Evolutionary conservation across 495 filamentous ascomycete species (phyloP).

Genomic region (Daldinia decipiens): DNA sequence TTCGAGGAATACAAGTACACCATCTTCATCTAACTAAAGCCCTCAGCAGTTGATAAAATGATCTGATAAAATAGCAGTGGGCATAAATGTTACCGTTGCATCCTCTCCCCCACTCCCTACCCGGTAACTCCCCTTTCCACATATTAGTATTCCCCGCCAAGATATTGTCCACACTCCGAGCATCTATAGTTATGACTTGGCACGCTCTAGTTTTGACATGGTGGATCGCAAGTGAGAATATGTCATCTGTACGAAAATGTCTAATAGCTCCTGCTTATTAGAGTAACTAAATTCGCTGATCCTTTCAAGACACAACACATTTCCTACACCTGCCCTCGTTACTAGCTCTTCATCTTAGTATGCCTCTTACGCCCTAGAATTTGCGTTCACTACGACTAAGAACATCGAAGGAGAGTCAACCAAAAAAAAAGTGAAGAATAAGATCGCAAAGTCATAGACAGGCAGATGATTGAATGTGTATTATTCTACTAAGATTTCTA

Average conservation of each 20-base stretch:
- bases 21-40: not conserved
- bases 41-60: not conserved
- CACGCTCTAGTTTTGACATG: not conserved
- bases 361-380: not conserved
- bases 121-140: conserved; percentile 1
- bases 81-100: not conserved
- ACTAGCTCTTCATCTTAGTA: not conserved
- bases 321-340: not conserved
- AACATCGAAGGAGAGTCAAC: not conserved
- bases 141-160: not conserved
- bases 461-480: not conserved
- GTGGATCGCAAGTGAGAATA: not conserved
- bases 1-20: not conserved
- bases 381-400: not conserved
- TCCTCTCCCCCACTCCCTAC: not conserved
- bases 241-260: not conserved
- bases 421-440: not conserved
- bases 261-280: not conserved
- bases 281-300: not conserved
- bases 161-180: not conserved
- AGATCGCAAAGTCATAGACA: not conserved
- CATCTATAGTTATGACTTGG: conserved; percentile 1
- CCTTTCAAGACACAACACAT: not conserved
- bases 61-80: not conserved
- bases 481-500: too few relatives aligned